A percentile compares a stretch with the other conserved stretches of the same genome.
Evolutionary conservation across 768 basidiomycete species (phyloP).

Genomic region (Flagelloscypha sp.): DNA sequence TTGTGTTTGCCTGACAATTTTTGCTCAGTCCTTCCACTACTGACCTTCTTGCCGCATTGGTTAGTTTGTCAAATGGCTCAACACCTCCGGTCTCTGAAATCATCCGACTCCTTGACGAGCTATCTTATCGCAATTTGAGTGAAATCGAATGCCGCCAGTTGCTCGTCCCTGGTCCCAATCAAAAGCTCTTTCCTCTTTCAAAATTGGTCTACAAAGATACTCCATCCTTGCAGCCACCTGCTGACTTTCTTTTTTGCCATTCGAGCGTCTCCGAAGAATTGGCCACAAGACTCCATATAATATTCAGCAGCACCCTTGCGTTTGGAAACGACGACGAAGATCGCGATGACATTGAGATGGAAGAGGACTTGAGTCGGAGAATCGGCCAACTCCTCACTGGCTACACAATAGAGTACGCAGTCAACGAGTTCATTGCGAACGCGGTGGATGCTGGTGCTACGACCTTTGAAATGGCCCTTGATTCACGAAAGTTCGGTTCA

Average conservation of each 20-base stretch:
- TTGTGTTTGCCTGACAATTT: slow-evolving; percentile 24
- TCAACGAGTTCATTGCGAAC: slow-evolving; percentile 23
- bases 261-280: slow-evolving; percentile 6
- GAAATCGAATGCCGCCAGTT: no score
- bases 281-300: slow-evolving; percentile 6
- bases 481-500: slow-evolving; percentile 10
- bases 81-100: slow-evolving; percentile 25
- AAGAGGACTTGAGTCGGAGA: slow-evolving; percentile 18
- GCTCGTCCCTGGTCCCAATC: slow-evolving; percentile 7
- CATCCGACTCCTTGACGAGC: slow-evolving; percentile 30
- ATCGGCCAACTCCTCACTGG: slow-evolving; percentile 16
- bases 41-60: no score
- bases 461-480: slow-evolving; percentile 13
- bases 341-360: slow-evolving; percentile 17
- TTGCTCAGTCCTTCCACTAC: slow-evolving; percentile 44
- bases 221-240: slow-evolving; percentile 5
- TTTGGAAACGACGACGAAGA: slow-evolving; percentile 14
- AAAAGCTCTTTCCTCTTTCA: slow-evolving; percentile 2
- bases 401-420: slow-evolving; percentile 15
- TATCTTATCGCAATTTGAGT: no score
- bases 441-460: slow-evolving; percentile 20
- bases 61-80: no score
- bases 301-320: slow-evolving; percentile 11
- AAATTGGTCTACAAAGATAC: slow-evolving; percentile 7
- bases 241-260: slow-evolving; percentile 4